Evolutionary conservation across 108 stramenopile species (phyloP).

Genomic region (Cafeteria roenbergensis): DNA sequence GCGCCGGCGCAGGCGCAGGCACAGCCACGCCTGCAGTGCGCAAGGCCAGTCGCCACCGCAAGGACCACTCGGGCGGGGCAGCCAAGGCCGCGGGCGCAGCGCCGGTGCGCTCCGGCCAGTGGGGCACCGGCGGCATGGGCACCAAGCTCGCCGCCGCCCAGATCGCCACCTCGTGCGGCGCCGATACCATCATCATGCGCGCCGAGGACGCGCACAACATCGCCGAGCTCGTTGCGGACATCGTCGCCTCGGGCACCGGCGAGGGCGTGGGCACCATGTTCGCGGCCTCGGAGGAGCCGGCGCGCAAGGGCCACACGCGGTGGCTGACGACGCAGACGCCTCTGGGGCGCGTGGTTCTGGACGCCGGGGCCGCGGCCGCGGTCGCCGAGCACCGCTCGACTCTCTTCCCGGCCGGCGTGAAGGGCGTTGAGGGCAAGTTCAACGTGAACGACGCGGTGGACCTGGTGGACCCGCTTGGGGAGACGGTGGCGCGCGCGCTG

Average conservation of each 20-base stretch:
- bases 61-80: neutral
- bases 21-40: no score
- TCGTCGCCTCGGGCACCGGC: neutral
- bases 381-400: conserved; percentile 1
- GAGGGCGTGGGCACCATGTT: conserved; percentile 13
- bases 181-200: conserved; percentile 6
- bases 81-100: neutral
- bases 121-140: conserved; percentile 17
- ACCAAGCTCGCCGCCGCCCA: conserved; percentile 9
- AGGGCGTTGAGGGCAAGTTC: conserved; percentile 8
- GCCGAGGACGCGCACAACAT: conserved; percentile 2
- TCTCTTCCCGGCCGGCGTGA: conserved; percentile 12
- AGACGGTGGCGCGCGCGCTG: conserved; percentile 7
- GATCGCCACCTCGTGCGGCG: conserved; percentile 14
- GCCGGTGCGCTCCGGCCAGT: neutral
- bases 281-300: neutral
- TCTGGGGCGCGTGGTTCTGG: neutral
- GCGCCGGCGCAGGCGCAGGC: no score
- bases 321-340: conserved; percentile 4
- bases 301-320: conserved; percentile 9
- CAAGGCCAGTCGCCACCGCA: neutral
- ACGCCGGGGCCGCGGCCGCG: conserved; percentile 1
- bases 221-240: neutral
- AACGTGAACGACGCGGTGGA: conserved; percentile 3
- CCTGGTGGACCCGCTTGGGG: neutral